Base-by-base conservation (phyloP, 1,284 basidiomycete species). In the Austroboletus rostrupii region DNA sequence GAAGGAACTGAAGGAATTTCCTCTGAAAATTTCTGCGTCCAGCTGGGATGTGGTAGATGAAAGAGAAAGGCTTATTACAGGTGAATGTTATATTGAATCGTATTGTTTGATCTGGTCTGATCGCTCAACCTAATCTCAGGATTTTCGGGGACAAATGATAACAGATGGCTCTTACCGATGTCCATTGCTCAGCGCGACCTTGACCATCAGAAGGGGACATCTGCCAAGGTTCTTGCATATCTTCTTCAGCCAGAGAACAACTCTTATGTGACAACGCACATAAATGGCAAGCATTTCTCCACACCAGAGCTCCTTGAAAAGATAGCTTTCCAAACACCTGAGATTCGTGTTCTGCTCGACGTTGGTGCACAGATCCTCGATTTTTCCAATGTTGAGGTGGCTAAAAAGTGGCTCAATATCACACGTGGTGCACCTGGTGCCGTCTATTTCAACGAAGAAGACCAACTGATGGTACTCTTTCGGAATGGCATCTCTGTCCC, bases 11-110 rank as follows among this genome's bases (percentile, higher is more conserved):
- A 75, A 74, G 45, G 70, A 76, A 37, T 80, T 78, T 48, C 68
- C 66, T 0, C 51, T 59, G 21, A 79, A 77, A 54, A 58, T 80
- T 4, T 57, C 70, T 1, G 71, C 75, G 5, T 77, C 73, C 13
- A 70, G 70, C 0, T 80, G 78, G 77, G 78, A 80, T 63, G 59
- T 80, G 21, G 75, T 72, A 0, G 70, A 72, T 45, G 45, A 41
- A 11, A 26, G 37, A 2, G 32, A 37, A 6, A 19, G 10, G 8
- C 11, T 17, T 1, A 2, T 44, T 3, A 54, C 53, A 1, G 53
- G 53, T 55, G 12, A 31, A 45, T 26, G 11, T 23, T 23, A 23
- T 7, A 23, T 23, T 5, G 54, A 13, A 19, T 16, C 23, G 5
- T 17, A 19, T 7, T 6, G 17, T n/a, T 11, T 19, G 12, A 17